Evolutionary conservation across 768 basidiomycete species (phyloP).

Genomic region (Naganishia randhawae): DNA sequence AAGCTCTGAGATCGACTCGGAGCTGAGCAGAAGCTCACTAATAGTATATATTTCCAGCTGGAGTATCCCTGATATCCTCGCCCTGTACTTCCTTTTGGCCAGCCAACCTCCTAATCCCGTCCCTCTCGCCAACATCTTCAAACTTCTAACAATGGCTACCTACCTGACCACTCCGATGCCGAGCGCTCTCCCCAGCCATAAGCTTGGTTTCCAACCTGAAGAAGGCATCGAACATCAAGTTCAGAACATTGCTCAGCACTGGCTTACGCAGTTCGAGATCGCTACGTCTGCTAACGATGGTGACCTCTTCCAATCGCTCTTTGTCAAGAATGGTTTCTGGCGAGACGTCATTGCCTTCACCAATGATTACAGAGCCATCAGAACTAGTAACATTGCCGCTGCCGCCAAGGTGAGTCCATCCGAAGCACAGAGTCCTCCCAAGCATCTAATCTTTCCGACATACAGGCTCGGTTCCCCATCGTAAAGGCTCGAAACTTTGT

Average conservation of each 20-base stretch:
- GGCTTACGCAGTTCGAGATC: constrained; percentile 35
- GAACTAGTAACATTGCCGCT: constrained; percentile 35
- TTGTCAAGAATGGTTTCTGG: constrained; percentile 39
- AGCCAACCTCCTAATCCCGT: not conserved
- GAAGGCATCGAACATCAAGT: constrained; percentile 36
- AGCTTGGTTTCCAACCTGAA: constrained; percentile 35
- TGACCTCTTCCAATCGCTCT: constrained; percentile 32
- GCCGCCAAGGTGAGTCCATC: constrained; percentile 36
- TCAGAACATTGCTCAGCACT: constrained; percentile 36
- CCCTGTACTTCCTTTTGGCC: constrained; percentile 1
- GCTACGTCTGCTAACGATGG: constrained; percentile 32
- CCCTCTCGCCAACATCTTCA: not conserved
- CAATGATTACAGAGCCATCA: constrained; percentile 37
- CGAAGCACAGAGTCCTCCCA: not conserved
- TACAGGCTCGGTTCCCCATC: constrained; percentile 33
- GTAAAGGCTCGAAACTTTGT: constrained; percentile 34
- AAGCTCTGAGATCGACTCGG: not conserved
- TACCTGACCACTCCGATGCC: constrained; percentile 30
- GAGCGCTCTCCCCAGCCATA: constrained; percentile 33
- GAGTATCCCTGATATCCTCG: not conserved
- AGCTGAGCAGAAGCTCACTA: not conserved
- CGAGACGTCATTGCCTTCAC: constrained; percentile 39
- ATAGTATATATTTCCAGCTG: not conserved
- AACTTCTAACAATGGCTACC: constrained; percentile 24
- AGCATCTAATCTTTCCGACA: not conserved